Evolutionary conservation across 306 rosid genomes (phyloP), one percentile per base, ranked within the genome.

Genomic region (Quercus engelmannii): DNA sequence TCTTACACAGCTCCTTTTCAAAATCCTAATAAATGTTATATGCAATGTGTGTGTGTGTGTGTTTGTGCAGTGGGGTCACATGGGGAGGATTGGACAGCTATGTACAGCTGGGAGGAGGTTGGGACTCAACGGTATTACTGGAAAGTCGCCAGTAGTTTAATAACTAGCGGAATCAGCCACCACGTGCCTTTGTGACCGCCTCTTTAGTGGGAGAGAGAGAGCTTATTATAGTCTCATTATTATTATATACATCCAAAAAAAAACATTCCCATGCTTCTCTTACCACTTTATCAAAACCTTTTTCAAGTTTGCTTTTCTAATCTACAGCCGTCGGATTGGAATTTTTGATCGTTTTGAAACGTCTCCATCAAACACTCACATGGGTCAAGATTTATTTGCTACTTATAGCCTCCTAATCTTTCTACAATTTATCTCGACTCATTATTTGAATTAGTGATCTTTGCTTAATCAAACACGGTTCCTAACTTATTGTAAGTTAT

Each of bases 51-150:
- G n/a, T 41, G n/a, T 59, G 21, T 13, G 52, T 72, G 49, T 59
- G 78, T 75, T 33, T 73, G 58, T 30, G 74, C 28, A 58, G 76
- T 69, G 67, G 56, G 80, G 73, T 76, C 64, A 81, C 84, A 69
- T 75, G 84, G 84, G 71, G 67, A 52, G 51, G 76, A 75, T 33
- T 61, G 80, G 90, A 88, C 92, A 88, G 88, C 88, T 82, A 83
- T 77, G 76, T 41, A 86, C 91, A 86, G 89, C 89, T 86, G 83
- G 79, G 83, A 69, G 80, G 89, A 78, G 85, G 86, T 86, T 83
- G 88, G 69, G 71, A 41, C 79, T 88, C 90, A 86, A 86, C 89
- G 92, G 92, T 86, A 82, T 82, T 79, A 86, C 89, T 76, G 75
- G 82, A 88, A 88, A 88, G 80, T 84, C 81, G 86, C 84, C 76